Conservation (phyloP, 345 rosid genomes). For the Citrus unshiu region DNA sequence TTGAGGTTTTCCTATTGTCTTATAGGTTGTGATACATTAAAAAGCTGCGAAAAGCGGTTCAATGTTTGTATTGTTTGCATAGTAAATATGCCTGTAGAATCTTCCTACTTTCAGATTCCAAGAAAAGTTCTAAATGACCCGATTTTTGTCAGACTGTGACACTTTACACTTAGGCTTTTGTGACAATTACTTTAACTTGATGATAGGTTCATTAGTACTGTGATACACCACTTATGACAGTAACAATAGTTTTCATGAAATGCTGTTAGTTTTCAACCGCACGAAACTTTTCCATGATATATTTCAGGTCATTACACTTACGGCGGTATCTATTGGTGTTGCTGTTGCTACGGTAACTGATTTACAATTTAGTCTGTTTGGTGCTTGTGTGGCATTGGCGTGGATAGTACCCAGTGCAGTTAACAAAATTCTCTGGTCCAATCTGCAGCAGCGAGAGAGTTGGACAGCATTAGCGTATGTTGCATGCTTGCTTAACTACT, state of each 20-base stretch:
- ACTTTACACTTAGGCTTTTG: background rate
- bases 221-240: background rate
- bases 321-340: constrained; percentile 81
- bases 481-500: constrained; percentile 4
- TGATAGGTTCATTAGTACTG: background rate
- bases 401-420: constrained; percentile 95
- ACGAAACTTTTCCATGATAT: background rate
- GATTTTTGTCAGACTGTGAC: background rate
- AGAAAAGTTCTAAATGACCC: background rate
- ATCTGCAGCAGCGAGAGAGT: constrained; percentile 81
- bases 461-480: constrained; percentile 97
- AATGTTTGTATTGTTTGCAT: background rate
- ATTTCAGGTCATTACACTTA: constrained; percentile 72
- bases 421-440: constrained; percentile 95
- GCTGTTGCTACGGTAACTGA: constrained; percentile 96
- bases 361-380: constrained; percentile 80
- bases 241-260: background rate
- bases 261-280: background rate
- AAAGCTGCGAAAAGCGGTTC: background rate
- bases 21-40: background rate
- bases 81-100: background rate
- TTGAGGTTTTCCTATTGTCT: background rate
- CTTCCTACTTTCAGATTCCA: background rate
- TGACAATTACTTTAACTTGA: background rate
- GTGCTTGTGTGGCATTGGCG: constrained; percentile 86